Percentiles rank a stretch among this genome's conserved stretches.
Conservation (phyloP, 2,329 filamentous ascomycete genomes). For the Aspergillus flavus region DNA sequence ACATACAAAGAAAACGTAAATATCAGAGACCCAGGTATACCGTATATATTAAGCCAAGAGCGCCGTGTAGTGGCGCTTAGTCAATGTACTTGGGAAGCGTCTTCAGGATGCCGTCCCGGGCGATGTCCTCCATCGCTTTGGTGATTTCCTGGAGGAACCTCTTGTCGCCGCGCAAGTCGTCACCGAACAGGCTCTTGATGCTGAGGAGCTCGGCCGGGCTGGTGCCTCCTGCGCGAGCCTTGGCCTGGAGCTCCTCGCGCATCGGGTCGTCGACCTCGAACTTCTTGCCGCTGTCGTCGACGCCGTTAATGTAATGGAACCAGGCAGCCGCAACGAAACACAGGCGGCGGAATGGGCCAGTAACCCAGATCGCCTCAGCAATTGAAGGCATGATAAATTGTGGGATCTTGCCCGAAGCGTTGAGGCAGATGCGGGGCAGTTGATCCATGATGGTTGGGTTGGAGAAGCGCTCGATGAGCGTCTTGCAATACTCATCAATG, state of each 20-base stretch:
- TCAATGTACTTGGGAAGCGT: slow-evolving; percentile 55
- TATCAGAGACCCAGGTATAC: slow-evolving; percentile 18
- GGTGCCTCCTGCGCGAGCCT: slow-evolving; percentile 48
- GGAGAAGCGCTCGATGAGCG: slow-evolving; percentile 57
- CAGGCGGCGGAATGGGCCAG: slow-evolving; percentile 50
- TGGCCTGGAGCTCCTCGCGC: slow-evolving; percentile 51
- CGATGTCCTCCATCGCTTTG: slow-evolving; percentile 52
- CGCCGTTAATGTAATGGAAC: slow-evolving; percentile 56
- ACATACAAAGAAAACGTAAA: slow-evolving; percentile 6
- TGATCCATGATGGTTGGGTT: slow-evolving; percentile 61
- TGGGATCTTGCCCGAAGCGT: slow-evolving; percentile 58
- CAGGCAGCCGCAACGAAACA: slow-evolving; percentile 54
- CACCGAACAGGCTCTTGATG: slow-evolving; percentile 54
- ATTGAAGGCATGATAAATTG: slow-evolving; percentile 47
- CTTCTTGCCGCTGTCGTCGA: slow-evolving; percentile 51
- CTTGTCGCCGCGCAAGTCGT: slow-evolving; percentile 53
- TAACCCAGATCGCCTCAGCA: slow-evolving; percentile 48
- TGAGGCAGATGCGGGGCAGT: slow-evolving; percentile 55
- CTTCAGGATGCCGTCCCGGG: slow-evolving; percentile 52
- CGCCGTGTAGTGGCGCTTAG: slow-evolving; percentile 19
- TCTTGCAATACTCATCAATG: slow-evolving; percentile 57
- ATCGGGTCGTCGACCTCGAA: slow-evolving; percentile 52
- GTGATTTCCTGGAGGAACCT: slow-evolving; percentile 52
- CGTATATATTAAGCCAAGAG: slow-evolving; percentile 7
- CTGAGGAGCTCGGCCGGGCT: slow-evolving; percentile 49